phyloP scores from a whole-genome alignment of 2,329 filamentous ascomycete species.

The Xylaria digitata region DNA sequence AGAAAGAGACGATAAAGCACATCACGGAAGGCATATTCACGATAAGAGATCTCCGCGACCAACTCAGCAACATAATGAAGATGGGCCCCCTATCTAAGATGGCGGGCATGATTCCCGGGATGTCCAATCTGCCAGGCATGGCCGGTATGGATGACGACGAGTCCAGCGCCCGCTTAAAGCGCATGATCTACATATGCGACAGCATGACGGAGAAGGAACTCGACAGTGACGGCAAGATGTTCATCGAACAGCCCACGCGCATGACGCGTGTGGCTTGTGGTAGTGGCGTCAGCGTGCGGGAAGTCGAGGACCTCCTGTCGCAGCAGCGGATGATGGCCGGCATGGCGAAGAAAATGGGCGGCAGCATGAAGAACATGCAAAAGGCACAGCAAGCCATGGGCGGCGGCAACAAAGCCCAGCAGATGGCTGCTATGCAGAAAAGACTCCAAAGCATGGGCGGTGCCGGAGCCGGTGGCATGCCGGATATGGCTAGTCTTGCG shows the following conservation, averaged over 20 bases:
- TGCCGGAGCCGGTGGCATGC: conserved; percentile 73
- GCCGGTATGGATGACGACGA: conserved; percentile 97
- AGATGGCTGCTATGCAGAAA: conserved; percentile 98
- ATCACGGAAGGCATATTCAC: conserved; percentile 97
- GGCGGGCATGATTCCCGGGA: conserved; percentile 97
- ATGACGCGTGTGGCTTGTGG: conserved; percentile 93
- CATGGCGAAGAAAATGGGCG: conserved; percentile 99
- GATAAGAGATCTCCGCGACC: conserved; percentile 91
- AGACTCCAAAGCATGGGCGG: conserved; percentile 92
- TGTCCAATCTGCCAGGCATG: conserved; percentile 82
- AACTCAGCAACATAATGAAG: conserved; percentile 98
- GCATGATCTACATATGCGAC: conserved; percentile 99
- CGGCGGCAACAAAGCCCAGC: conserved; percentile 89
- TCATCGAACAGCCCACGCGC: conserved; percentile 89
- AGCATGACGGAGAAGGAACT: conserved; percentile 97
- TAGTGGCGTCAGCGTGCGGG: conserved; percentile 87
- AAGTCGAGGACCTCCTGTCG: conserved; percentile 96
- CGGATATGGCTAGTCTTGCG: conserved; percentile 87
- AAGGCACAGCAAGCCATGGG: conserved; percentile 90
- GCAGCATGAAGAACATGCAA: conserved; percentile 98
- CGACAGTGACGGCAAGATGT: conserved; percentile 93
- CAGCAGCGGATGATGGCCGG: conserved; percentile 99
- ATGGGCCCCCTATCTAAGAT: conserved; percentile 98
- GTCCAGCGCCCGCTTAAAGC: conserved; percentile 89
- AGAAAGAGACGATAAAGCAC: conserved; percentile 99